Evolutionary conservation across 768 basidiomycete genomes (phyloP).

Genomic region (Kwoniella botswanensis): DNA sequence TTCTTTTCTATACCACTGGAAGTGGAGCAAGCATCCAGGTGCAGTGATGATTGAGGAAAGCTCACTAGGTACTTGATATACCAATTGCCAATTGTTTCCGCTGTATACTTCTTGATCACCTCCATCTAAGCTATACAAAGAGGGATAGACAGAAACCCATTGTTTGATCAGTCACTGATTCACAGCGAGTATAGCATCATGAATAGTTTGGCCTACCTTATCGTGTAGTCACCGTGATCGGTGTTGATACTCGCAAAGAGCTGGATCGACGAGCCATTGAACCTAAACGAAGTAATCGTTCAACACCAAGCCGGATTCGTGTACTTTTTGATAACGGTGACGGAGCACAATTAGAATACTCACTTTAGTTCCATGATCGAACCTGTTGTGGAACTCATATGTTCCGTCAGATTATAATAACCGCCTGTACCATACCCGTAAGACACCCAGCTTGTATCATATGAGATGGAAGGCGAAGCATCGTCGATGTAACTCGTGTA

Average conservation of each 20-base stretch:
- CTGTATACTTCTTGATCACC: slow-evolving; percentile 1
- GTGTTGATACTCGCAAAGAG: slow-evolving; percentile 30
- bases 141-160: neutral
- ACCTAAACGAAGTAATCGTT: neutral
- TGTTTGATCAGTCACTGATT: neutral
- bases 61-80: slow-evolving; percentile 23
- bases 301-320: neutral
- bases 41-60: neutral
- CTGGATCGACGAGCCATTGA: slow-evolving; percentile 21
- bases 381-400: slow-evolving; percentile 1
- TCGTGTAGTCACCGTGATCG: slow-evolving; percentile 37
- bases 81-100: slow-evolving; percentile 14
- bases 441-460: slow-evolving; percentile 18
- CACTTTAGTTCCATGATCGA: slow-evolving; percentile 12
- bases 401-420: slow-evolving; percentile 12
- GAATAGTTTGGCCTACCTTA: slow-evolving; percentile 14
- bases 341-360: neutral
- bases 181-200: neutral
- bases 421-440: slow-evolving; percentile 19
- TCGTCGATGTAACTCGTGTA: slow-evolving; percentile 39
- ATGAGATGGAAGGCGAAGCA: slow-evolving; percentile 21
- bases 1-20: neutral
- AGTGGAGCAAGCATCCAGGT: no score
- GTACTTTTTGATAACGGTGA: neutral
- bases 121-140: slow-evolving; percentile 25